Conservation (phyloP, 345 rosid species). For the Salix udensis region DNA sequence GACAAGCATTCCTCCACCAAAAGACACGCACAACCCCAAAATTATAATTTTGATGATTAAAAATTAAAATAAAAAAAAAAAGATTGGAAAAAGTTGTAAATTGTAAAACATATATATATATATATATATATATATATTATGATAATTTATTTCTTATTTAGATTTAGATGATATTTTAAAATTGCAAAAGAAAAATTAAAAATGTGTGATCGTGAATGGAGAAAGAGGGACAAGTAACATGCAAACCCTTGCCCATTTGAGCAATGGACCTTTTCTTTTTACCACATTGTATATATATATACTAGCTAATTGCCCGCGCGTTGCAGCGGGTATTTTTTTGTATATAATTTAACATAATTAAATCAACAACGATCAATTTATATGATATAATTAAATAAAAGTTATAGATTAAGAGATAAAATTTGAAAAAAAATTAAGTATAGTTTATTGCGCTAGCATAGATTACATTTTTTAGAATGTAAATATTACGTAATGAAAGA, state of each 20-base stretch:
- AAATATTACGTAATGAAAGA: too few relatives aligned
- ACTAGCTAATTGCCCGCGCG: too few relatives aligned
- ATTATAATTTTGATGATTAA: conserved; percentile 8
- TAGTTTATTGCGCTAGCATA: too few relatives aligned
- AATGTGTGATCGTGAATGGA: conserved; percentile 6
- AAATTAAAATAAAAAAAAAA: neutral
- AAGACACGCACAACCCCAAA: conserved; percentile 31
- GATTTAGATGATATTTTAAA: neutral
- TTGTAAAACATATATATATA: neutral
- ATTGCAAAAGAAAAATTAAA: neutral
- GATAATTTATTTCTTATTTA: neutral
- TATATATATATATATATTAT: neutral
- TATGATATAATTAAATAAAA: too few relatives aligned
- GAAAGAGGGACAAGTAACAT: conserved; percentile 24
- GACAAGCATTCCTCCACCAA: conserved; percentile 40
- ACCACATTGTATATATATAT: too few relatives aligned
- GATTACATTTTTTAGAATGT: too few relatives aligned
- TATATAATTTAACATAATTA: too few relatives aligned
- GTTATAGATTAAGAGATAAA: too few relatives aligned
- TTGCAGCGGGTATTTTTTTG: too few relatives aligned
- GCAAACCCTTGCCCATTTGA: conserved; percentile 17
- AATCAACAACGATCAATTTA: too few relatives aligned
- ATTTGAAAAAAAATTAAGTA: too few relatives aligned
- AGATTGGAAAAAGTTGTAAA: neutral
- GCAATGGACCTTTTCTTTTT: conserved; percentile 2